phyloP scores from a whole-genome alignment of 768 basidiomycete species.

The Rubroboletus pulcherrimus region DNA sequence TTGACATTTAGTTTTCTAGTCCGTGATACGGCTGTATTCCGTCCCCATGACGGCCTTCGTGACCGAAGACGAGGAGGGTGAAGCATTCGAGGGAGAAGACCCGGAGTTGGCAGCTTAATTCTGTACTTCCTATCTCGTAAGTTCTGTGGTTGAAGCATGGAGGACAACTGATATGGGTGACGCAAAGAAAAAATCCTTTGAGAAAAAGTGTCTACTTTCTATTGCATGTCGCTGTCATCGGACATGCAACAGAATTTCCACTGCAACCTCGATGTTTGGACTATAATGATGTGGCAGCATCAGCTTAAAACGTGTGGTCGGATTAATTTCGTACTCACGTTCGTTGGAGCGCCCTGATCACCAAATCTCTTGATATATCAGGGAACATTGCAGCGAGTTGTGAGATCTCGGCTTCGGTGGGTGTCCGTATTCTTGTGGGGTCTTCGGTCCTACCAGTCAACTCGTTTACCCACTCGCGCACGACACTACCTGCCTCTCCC shows the following conservation, averaged over 20 bases:
- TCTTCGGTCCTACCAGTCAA: slow-evolving; percentile 63
- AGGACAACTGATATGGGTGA: neutral
- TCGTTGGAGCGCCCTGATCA: slow-evolving; percentile 75
- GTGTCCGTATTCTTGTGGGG: slow-evolving; percentile 60
- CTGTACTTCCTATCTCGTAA: neutral
- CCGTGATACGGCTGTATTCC: slow-evolving; percentile 88
- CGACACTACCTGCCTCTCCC: slow-evolving; percentile 39
- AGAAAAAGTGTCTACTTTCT: neutral
- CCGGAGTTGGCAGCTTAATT: slow-evolving; percentile 33
- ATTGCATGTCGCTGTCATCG: slow-evolving; percentile 3
- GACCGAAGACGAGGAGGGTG: slow-evolving; percentile 69
- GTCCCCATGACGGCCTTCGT: slow-evolving; percentile 89
- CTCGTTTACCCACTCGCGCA: slow-evolving; percentile 79
- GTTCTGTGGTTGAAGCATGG: neutral
- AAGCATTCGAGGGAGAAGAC: slow-evolving; percentile 40
- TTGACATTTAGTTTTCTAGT: slow-evolving; percentile 45
- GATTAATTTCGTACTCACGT: slow-evolving; percentile 47
- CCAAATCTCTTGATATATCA: slow-evolving; percentile 63
- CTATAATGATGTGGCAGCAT: slow-evolving; percentile 36
- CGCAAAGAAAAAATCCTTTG: neutral
- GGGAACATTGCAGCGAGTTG: slow-evolving; percentile 84
- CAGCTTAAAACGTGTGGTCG: neutral
- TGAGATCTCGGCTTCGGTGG: slow-evolving; percentile 71
- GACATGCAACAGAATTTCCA: slow-evolving; percentile 68
- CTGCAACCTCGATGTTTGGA: slow-evolving; percentile 75